Base-by-base conservation (phyloP, 148 eudicot genomes). In the Heliosperma pusillum region DNA sequence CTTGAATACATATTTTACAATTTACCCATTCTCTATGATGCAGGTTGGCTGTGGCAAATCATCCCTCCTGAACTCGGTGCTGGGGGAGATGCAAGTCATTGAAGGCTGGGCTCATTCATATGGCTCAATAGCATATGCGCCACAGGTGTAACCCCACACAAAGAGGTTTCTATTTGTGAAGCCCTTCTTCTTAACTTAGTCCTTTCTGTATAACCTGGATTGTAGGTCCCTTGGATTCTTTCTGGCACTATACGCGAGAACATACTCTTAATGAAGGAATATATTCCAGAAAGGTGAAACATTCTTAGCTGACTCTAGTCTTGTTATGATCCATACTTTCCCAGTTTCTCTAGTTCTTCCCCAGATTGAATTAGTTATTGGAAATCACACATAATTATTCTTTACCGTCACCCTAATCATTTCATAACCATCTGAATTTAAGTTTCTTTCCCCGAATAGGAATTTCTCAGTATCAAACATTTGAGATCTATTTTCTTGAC, bases 41-140 rank as follows among this genome's bases (percentile, higher is more conserved):
- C 85, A 94, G 98, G 96, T 94, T 79, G 98, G 98, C 69, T 94
- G 97, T 10, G 98, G 98, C 69, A 94, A 94, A 88, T 91, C 98
- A 71, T 94, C 98, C 61, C 81, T 94, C 61, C 78, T 94, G 66
- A 86, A 92, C 82, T 83, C 88, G 66, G 59, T 94, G 73, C 81
- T 94, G 7, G 89, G 91, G 50, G 98, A 94, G 86, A 89, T 89
- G 92, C 89, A 85, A 73, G 80, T 84, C 68, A 77, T 67, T 66
- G 79, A 77, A 12, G 98, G 98, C 76, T 85, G 83, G 63, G 73
- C 84, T 44, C 78, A 80, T 66, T 77, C 84, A 80, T 80, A 73
- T 76, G 97, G 97, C 61, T 87, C 92, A 69, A 74, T 79, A 71
- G 86, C 97, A 73, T 94, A 94, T 81, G 98, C 85, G 53, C 93